Percentiles rank a stretch among this genome's conserved stretches.
phyloP scores from a whole-genome alignment of 2,329 filamentous ascomycete species.

The Fusarium gaditjirri region DNA sequence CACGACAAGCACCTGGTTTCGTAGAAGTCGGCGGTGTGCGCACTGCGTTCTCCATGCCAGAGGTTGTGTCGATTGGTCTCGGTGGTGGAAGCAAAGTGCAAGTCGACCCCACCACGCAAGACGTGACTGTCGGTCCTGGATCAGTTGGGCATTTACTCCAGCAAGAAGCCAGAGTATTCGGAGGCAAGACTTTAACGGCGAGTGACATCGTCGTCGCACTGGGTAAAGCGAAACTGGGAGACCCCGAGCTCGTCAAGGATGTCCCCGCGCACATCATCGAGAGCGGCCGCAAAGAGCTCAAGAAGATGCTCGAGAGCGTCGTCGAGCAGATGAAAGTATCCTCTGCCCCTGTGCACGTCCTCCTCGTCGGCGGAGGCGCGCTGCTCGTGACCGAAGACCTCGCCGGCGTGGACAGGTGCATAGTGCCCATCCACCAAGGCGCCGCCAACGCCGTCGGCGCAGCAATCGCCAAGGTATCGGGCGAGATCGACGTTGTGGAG shows the following conservation, averaged over 20 bases:
- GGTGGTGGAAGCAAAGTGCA: slow-evolving; percentile 61
- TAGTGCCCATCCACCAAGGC: slow-evolving; percentile 62
- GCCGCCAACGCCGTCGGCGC: slow-evolving; percentile 71
- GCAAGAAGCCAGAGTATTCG: slow-evolving; percentile 61
- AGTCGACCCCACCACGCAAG: slow-evolving; percentile 27
- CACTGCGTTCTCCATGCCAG: slow-evolving; percentile 68
- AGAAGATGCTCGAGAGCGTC: slow-evolving; percentile 59
- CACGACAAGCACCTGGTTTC: slow-evolving; percentile 67
- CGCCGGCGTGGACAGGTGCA: slow-evolving; percentile 60
- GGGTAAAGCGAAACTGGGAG: slow-evolving; percentile 47
- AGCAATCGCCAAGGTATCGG: slow-evolving; percentile 66
- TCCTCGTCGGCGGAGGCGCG: slow-evolving; percentile 68
- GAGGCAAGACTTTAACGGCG: slow-evolving; percentile 62
- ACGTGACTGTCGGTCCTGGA: slow-evolving; percentile 63
- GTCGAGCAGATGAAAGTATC: slow-evolving; percentile 68
- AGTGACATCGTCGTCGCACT: slow-evolving; percentile 61
- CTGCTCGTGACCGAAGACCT: slow-evolving; percentile 61
- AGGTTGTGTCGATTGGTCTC: slow-evolving; percentile 66
- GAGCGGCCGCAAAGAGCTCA: slow-evolving; percentile 50
- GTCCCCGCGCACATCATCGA: slow-evolving; percentile 38
- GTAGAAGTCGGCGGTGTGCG: slow-evolving; percentile 68
- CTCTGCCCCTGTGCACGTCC: slow-evolving; percentile 60
- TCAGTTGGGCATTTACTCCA: slow-evolving; percentile 65
- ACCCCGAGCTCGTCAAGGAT: slow-evolving; percentile 43
- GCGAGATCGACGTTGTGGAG: slow-evolving; percentile 63